Evolutionary conservation across 2,329 filamentous ascomycete species (phyloP).

Genomic region (Amauroascus verrucosus): DNA sequence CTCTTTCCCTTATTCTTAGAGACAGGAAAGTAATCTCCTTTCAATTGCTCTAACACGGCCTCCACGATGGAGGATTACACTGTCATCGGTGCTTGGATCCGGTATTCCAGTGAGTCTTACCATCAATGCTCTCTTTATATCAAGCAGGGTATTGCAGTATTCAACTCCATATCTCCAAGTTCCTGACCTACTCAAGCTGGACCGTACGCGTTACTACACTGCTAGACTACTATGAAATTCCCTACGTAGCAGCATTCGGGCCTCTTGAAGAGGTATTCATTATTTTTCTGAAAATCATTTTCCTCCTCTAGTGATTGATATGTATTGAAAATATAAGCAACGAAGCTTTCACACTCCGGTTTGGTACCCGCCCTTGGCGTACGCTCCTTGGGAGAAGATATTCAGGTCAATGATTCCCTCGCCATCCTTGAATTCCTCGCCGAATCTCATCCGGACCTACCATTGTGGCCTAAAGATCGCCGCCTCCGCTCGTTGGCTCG

Average conservation of each 20-base stretch:
- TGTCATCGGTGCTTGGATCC: conserved; percentile 24
- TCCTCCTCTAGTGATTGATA: background rate
- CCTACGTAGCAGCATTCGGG: conserved; percentile 21
- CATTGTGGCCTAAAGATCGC: conserved; percentile 27
- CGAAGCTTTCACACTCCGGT: conserved; percentile 22
- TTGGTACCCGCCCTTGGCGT: conserved; percentile 25
- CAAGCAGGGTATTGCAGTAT: too few relatives aligned
- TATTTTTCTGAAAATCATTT: background rate
- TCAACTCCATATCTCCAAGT: too few relatives aligned
- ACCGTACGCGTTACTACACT: conserved; percentile 27
- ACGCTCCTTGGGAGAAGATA: conserved; percentile 17
- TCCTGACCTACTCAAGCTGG: conserved; percentile 22
- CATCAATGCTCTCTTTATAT: background rate
- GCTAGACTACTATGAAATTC: conserved; percentile 29
- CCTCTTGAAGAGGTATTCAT: conserved; percentile 22
- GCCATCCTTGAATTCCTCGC: conserved; percentile 29
- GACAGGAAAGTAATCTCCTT: background rate
- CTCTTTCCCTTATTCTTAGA: too few relatives aligned
- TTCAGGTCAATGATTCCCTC: conserved; percentile 24
- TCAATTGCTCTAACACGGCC: background rate
- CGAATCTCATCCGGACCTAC: conserved; percentile 23
- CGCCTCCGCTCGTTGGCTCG: conserved; percentile 27
- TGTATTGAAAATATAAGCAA: conserved; percentile 16
- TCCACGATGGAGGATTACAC: conserved; percentile 17
- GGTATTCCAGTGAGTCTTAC: conserved; percentile 26